A percentile compares a stretch with the other conserved stretches of the same genome.
These are phyloP conservation scores for Fragilariopsis cylindrus DNA, from an alignment of 108 stramenopile species.

Conservation along the genomic window DNA sequence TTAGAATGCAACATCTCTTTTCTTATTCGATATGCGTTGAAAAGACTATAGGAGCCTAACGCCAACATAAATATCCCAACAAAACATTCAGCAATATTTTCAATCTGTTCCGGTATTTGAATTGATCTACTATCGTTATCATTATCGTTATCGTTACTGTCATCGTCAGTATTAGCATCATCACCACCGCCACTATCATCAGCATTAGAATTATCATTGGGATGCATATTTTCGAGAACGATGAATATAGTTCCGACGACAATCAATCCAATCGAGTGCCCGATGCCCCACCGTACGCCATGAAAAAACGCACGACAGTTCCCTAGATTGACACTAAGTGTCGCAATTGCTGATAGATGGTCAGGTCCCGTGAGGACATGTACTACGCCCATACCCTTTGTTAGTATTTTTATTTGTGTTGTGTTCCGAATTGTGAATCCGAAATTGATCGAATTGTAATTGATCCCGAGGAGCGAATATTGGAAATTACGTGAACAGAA, in stretches of 20 bases:
- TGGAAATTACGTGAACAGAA: neutral
- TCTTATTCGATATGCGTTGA: conserved; percentile 32
- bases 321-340: conserved; percentile 47
- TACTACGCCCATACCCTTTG: conserved; percentile 53
- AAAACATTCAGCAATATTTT: conserved; percentile 48
- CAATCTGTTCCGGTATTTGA: conserved; percentile 38
- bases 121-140: conserved; percentile 21
- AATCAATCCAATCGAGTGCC: conserved; percentile 62
- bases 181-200: too few relatives aligned
- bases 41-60: conserved; percentile 51
- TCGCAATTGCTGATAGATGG: conserved; percentile 76
- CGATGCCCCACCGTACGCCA: conserved; percentile 72
- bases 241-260: conserved; percentile 61
- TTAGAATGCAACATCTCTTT: neutral
- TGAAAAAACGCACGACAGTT: conserved; percentile 39
- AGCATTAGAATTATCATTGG: neutral
- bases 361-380: conserved; percentile 83
- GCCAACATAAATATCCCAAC: conserved; percentile 74
- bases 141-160: neutral
- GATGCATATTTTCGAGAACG: conserved; percentile 1
- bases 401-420: neutral
- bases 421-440: neutral
- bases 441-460: neutral
- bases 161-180: too few relatives aligned
- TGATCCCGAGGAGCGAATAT: neutral